Percentiles rank a stretch among this genome's conserved stretches.
phyloP scores from a whole-genome alignment of 2,329 filamentous ascomycete genomes.

The Colletotrichum eleusines region DNA sequence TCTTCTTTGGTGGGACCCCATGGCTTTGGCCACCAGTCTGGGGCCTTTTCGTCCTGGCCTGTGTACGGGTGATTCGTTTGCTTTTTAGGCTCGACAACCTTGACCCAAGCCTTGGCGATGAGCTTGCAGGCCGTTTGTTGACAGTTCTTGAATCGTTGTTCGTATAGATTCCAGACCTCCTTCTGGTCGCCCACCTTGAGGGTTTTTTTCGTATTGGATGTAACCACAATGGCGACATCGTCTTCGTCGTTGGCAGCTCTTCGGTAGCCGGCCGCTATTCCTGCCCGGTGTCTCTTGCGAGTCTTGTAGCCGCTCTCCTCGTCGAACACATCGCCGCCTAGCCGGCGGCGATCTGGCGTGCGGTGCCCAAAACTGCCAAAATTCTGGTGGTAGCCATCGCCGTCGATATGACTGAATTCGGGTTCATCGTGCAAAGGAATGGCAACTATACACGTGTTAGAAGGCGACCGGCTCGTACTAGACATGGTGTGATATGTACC shows the following conservation, averaged over 20 bases:
- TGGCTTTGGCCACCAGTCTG: slow-evolving; percentile 75
- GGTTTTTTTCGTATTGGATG: slow-evolving; percentile 54
- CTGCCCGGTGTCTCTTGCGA: slow-evolving; percentile 53
- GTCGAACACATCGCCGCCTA: slow-evolving; percentile 45
- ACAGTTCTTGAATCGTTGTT: slow-evolving; percentile 71
- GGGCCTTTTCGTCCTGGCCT: slow-evolving; percentile 70
- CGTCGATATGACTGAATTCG: slow-evolving; percentile 39
- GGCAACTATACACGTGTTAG: slow-evolving; percentile 45
- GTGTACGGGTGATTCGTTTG: slow-evolving; percentile 81
- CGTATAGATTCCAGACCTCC: slow-evolving; percentile 70
- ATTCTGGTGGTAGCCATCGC: slow-evolving; percentile 41
- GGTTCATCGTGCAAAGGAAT: slow-evolving; percentile 52
- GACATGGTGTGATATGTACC: slow-evolving; percentile 49
- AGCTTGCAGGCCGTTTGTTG: slow-evolving; percentile 80
- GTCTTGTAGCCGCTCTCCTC: slow-evolving; percentile 49
- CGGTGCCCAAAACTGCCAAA: slow-evolving; percentile 45
- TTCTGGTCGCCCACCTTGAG: slow-evolving; percentile 67
- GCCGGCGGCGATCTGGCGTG: slow-evolving; percentile 45
- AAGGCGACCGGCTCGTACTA: slow-evolving; percentile 12
- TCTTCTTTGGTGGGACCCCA: slow-evolving; percentile 64
- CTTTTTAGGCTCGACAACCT: slow-evolving; percentile 81
- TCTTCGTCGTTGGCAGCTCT: slow-evolving; percentile 57
- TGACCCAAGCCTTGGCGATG: slow-evolving; percentile 81
- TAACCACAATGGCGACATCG: slow-evolving; percentile 55
- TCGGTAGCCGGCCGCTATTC: slow-evolving; percentile 45